Base-by-base conservation (phyloP, 2,329 filamentous ascomycete genomes). In the Diaporthe helianthi region DNA sequence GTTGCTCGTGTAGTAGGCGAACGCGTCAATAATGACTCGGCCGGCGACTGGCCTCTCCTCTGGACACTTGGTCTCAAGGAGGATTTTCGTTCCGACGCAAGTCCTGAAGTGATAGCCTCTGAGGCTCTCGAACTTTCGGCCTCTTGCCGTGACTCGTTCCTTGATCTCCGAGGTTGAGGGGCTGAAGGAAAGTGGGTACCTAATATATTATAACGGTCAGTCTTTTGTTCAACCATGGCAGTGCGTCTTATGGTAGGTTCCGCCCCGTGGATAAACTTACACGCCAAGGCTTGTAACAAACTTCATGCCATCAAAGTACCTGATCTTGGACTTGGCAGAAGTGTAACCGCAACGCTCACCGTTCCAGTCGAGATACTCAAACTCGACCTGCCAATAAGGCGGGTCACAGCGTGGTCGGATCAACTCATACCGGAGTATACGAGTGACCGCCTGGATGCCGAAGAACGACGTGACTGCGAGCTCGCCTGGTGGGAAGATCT, bases 331-430 rank as follows among this genome's bases (percentile, higher is more conserved):
- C 12, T 66, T 68, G 0, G 73, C 75, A 0, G 70, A 74, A 3
- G 69, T 69, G 58, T 75, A 79, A 7, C 79, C 79, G 51, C 74
- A 77, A 0, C 44, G 65, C 33, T 76, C 73, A 9, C 80, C 76
- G 47, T 81, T 78, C 79, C 79, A 81, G 63, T 80, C 78, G 2
- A 81, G 52, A 63, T 77, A 79, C 63, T 81, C 77, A 61, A 79
- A 58, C 6, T 71, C 69, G 46, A 81, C 72, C 2, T 67, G 63
- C 76, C 76, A 80, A 24, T 47, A 71, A 1, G 71, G 72, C 3
- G 72, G 69, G 19, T 69, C 46, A 24, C 67, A 65, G 1, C 26
- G 13, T 1, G 47, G 38, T 19, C 46, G n/a, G 10, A 49, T 65
- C 64, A 72, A 71, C 24, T 75, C 60, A 65, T 77, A 79, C 52